A percentile compares a stretch with the other conserved stretches of the same genome.
Evolutionary conservation across 2,329 filamentous ascomycete species (phyloP).

Genomic region (Fusarium agapanthi): DNA sequence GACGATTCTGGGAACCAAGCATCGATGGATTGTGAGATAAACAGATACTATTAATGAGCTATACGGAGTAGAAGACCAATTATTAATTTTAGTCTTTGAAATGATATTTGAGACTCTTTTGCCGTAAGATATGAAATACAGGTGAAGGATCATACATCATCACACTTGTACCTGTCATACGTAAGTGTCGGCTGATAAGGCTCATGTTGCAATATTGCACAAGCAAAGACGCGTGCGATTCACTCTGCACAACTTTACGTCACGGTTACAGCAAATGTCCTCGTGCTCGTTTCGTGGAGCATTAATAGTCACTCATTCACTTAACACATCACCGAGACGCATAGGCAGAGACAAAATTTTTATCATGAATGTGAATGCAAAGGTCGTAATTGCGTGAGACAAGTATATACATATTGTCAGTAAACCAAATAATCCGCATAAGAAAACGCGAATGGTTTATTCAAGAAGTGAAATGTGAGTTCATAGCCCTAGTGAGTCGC

Average conservation of each 20-base stretch:
- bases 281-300: not conserved
- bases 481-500: slow-evolving; percentile 20
- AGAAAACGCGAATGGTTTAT: slow-evolving; percentile 18
- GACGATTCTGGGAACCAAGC: not conserved
- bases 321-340: not conserved
- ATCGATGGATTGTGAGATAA: not conserved
- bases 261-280: not conserved
- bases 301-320: not conserved
- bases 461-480: slow-evolving; percentile 23
- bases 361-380: not conserved
- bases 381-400: slow-evolving; percentile 8
- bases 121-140: too few relatives aligned
- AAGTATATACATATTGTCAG: slow-evolving; percentile 15
- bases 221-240: not conserved
- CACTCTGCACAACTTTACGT: not conserved
- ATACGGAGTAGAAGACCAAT: too few relatives aligned
- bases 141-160: too few relatives aligned
- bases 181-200: not conserved
- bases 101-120: too few relatives aligned
- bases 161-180: not conserved
- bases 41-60: not conserved
- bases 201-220: not conserved
- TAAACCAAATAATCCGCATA: slow-evolving; percentile 15
- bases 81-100: not conserved
- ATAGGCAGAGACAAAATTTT: not conserved